Evolutionary conservation across 495 filamentous ascomycete species (phyloP).

Genomic region (Letharia columbiana): DNA sequence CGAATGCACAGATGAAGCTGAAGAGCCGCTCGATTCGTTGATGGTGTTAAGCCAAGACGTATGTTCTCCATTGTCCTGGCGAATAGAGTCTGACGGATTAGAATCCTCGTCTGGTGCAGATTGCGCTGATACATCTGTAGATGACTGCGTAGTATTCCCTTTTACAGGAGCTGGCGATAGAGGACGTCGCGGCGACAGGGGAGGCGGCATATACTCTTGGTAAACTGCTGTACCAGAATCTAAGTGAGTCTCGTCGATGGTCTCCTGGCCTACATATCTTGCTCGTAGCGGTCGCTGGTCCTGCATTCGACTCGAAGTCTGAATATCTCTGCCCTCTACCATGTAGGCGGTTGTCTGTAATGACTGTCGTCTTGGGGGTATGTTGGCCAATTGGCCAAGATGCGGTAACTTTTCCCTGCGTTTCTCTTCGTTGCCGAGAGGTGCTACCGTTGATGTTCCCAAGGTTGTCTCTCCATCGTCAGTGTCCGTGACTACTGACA

Average conservation of each 20-base stretch:
- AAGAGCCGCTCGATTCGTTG: constrained; percentile 84
- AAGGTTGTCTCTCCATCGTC: constrained; percentile 31
- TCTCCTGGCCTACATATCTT: neutral
- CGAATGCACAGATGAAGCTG: constrained; percentile 72
- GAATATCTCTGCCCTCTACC: constrained; percentile 29
- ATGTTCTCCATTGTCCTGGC: constrained; percentile 61
- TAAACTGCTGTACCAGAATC: constrained; percentile 38
- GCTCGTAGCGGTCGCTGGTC: constrained; percentile 29
- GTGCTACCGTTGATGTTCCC: constrained; percentile 24
- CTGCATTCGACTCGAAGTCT: constrained; percentile 34
- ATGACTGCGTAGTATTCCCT: constrained; percentile 20
- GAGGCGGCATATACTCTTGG: constrained; percentile 52
- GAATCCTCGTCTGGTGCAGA: constrained; percentile 11
- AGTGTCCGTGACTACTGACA: constrained; percentile 40
- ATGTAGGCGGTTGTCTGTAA: constrained; percentile 21
- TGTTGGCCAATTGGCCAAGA: constrained; percentile 20
- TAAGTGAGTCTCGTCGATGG: constrained; percentile 21
- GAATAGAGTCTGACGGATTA: constrained; percentile 35
- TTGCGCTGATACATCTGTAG: constrained; percentile 24
- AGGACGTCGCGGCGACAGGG: constrained; percentile 49
- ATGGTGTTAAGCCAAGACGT: constrained; percentile 96
- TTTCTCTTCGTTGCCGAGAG: constrained; percentile 16
- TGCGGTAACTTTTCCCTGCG: constrained; percentile 8
- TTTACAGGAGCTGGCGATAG: constrained; percentile 20
- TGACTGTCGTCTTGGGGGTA: constrained; percentile 38